phyloP scores from a whole-genome alignment of 2,329 filamentous ascomycete species.

The Monosporascus sp. region DNA sequence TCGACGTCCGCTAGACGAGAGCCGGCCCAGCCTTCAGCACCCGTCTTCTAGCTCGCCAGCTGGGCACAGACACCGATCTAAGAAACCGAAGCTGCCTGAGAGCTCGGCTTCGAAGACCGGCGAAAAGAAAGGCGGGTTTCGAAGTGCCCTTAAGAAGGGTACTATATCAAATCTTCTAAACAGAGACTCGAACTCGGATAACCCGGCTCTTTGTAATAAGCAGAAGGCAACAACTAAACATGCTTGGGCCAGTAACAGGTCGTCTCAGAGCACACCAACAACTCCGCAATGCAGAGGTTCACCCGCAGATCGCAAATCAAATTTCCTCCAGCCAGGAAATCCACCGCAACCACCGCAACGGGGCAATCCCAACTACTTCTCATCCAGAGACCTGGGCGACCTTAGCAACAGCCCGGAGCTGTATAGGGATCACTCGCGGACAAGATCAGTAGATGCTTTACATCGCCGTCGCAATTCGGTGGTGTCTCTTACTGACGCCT shows the following conservation, averaged over 20 bases:
- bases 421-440: slow-evolving; percentile 37
- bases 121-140: slow-evolving; percentile 44
- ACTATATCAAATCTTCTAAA: slow-evolving; percentile 42
- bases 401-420: slow-evolving; percentile 18
- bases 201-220: slow-evolving; percentile 16
- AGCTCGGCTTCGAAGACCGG: slow-evolving; percentile 12
- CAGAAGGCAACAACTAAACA: slow-evolving; percentile 14
- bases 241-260: slow-evolving; percentile 20
- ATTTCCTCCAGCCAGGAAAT: slow-evolving; percentile 27
- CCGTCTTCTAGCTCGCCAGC: slow-evolving; percentile 12
- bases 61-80: slow-evolving; percentile 21
- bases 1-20: slow-evolving; percentile 30
- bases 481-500: slow-evolving; percentile 51
- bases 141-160: slow-evolving; percentile 47
- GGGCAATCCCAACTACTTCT: slow-evolving; percentile 34
- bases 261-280: slow-evolving; percentile 14
- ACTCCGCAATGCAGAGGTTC: slow-evolving; percentile 16
- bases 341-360: slow-evolving; percentile 29
- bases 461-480: slow-evolving; percentile 49
- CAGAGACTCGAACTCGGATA: slow-evolving; percentile 37
- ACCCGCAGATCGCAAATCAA: slow-evolving; percentile 28
- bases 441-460: slow-evolving; percentile 46
- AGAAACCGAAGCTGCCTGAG: slow-evolving; percentile 25
- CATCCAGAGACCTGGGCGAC: slow-evolving; percentile 32
- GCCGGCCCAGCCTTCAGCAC: slow-evolving; percentile 16